phyloP scores from a whole-genome alignment of 768 basidiomycete genomes.

The Termitomyces sp. region DNA sequence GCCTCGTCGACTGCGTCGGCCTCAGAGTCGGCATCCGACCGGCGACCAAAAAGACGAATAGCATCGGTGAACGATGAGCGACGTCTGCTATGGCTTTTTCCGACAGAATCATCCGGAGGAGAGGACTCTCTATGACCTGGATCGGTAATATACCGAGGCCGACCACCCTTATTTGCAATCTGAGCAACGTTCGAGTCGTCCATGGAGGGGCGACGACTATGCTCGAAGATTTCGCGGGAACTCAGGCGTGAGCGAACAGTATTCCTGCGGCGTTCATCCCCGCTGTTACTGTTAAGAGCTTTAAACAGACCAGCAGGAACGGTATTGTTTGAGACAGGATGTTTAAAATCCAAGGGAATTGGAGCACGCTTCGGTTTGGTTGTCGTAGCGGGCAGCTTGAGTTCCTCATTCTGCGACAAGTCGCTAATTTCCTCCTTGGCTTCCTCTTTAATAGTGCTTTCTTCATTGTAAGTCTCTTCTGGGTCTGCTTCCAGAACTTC shows the following conservation, averaged over 20 bases:
- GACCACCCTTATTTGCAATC: conserved; percentile 56
- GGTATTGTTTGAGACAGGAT: conserved; percentile 53
- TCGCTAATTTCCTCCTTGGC: conserved; percentile 20
- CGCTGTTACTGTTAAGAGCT: conserved; percentile 51
- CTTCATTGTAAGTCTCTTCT: conserved; percentile 25
- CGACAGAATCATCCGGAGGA: conserved; percentile 33
- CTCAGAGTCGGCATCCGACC: conserved; percentile 17
- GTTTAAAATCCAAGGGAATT: conserved; percentile 70
- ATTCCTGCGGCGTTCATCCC: conserved; percentile 64
- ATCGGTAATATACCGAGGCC: conserved; percentile 52
- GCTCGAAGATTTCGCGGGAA: conserved; percentile 70
- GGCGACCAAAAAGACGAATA: conserved; percentile 24
- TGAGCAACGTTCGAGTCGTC: conserved; percentile 68
- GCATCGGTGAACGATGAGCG: conserved; percentile 56
- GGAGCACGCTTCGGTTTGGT: conserved; percentile 57
- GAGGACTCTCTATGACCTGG: conserved; percentile 31
- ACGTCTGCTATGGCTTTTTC: conserved; percentile 34
- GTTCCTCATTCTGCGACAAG: conserved; percentile 17
- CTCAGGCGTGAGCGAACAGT: conserved; percentile 71
- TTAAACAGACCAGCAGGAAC: conserved; percentile 86
- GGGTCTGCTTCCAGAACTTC: conserved; percentile 10
- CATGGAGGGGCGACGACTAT: conserved; percentile 63
- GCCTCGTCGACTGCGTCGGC: conserved; percentile 32
- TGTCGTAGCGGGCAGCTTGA: conserved; percentile 20
- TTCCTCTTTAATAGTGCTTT: conserved; percentile 29